phyloP scores from a whole-genome alignment of 2,329 filamentous ascomycete genomes.

The Acephala macrosclerotiorum region DNA sequence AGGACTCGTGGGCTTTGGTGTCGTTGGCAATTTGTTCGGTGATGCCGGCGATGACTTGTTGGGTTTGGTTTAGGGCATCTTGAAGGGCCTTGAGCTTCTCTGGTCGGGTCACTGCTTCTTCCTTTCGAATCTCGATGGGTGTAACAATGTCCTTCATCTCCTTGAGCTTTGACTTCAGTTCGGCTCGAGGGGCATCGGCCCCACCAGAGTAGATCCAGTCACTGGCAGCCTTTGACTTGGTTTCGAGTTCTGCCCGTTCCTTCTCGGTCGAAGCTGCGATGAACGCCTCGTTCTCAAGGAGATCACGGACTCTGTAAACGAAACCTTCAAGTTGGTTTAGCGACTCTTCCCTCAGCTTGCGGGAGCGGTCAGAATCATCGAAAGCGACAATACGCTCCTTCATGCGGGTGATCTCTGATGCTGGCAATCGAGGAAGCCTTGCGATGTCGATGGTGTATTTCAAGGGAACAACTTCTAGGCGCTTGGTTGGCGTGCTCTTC shows the following conservation, averaged over 20 bases:
- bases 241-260: slow-evolving; percentile 71
- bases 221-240: slow-evolving; percentile 72
- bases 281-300: slow-evolving; percentile 81
- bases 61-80: slow-evolving; percentile 74
- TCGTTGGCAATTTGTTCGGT: slow-evolving; percentile 78
- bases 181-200: slow-evolving; percentile 74
- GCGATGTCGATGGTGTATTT: slow-evolving; percentile 39
- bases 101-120: slow-evolving; percentile 76
- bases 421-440: slow-evolving; percentile 40
- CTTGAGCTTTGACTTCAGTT: slow-evolving; percentile 79
- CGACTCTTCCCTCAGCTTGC: slow-evolving; percentile 80
- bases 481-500: slow-evolving; percentile 41
- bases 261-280: slow-evolving; percentile 72
- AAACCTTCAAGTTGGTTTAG: slow-evolving; percentile 93
- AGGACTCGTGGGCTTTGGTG: slow-evolving; percentile 62
- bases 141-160: slow-evolving; percentile 78
- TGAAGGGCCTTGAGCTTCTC: slow-evolving; percentile 71
- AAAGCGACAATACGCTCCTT: slow-evolving; percentile 80
- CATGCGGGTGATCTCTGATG: slow-evolving; percentile 41
- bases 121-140: slow-evolving; percentile 77
- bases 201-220: slow-evolving; percentile 95
- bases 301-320: slow-evolving; percentile 87
- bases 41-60: slow-evolving; percentile 73
- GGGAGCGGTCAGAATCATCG: slow-evolving; percentile 81
- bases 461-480: slow-evolving; percentile 42